A percentile compares a stretch with the other conserved stretches of the same genome.
Conservation (phyloP, 1,284 basidiomycete genomes). For the Phaffia rhodozyma region DNA sequence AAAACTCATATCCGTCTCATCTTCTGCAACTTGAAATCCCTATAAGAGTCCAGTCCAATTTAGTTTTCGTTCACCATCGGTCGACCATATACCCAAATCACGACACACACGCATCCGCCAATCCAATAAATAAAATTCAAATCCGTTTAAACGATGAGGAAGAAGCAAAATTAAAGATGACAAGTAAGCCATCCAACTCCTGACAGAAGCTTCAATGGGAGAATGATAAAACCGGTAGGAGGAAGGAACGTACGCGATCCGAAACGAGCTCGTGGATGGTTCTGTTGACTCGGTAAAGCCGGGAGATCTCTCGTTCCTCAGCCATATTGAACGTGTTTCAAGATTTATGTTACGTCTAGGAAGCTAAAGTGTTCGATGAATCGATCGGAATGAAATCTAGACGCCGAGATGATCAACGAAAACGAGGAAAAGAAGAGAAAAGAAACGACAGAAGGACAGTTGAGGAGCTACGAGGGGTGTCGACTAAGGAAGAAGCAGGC, state of each 20-base stretch:
- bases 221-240: constrained; percentile 4
- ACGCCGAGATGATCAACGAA: not conserved
- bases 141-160: not conserved
- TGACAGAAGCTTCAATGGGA: not conserved
- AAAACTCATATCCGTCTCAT: constrained; percentile 79
- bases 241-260: constrained; percentile 38
- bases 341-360: not conserved
- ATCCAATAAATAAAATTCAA: too few species aligned
- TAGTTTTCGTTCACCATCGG: not conserved
- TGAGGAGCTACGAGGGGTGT: too few species aligned
- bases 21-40: constrained; percentile 81
- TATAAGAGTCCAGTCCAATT: constrained; percentile 27
- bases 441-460: too few species aligned
- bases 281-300: constrained; percentile 86
- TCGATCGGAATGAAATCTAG: not conserved
- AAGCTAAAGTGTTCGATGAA: not conserved
- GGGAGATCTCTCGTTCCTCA: constrained; percentile 33
- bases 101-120: too few species aligned
- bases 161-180: not conserved
- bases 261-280: constrained; percentile 84
- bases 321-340: constrained; percentile 12
- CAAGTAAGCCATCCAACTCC: too few species aligned
- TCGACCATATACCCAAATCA: not conserved
- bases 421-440: too few species aligned
- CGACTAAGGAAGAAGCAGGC: not conserved